Base-by-base conservation (phyloP, 805 yeast genomes). In the Cyberlindnera lachancei region DNA sequence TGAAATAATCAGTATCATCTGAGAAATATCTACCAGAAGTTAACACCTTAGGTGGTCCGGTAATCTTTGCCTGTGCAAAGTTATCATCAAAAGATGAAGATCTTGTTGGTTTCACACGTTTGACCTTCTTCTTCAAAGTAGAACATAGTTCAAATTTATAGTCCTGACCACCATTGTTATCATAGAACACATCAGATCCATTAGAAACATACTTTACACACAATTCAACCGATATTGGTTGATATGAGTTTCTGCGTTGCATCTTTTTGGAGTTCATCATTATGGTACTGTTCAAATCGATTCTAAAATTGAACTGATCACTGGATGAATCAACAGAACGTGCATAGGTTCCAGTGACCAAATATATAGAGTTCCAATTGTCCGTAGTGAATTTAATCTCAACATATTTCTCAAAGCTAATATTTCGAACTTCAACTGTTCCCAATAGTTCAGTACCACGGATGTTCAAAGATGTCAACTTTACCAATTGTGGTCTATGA, bases 351-450 rank as follows among this genome's bases (percentile, higher is more conserved):
- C 36, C 46, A 33, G 44, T 53, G 37, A 35, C 68, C 52, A 66
- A 61, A 52, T 66, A 70, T 42, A 44, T 66, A 46, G 68, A 64
- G 30, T 61, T 57, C 71, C 71, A 76, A 35, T 61, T 50, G 53
- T 75, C 70, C 34, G 61, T 53, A 4, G 79, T 65, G 37, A 73
- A 52, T 45, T 70, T 73, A 22, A 75, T 46, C 23, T 56, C 49
- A 27, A 66, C 55, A 31, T 52, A 53, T 44, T 66, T 66, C 33
- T 61, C 58, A 45, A 56, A 66, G 0, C 62, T 42, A 15, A 61
- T 10, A 42, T 66, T 66, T 26, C 52, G 48, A 16, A 61, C 69
- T 36, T 55, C 60, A 18, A 63, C 54, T 30, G 59, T 54, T 1
- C 71, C 71, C 35, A 54, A 52, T 23, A 66, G 53, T 25, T 36